Percentiles rank a stretch among this genome's conserved stretches.
phyloP scores from a whole-genome alignment of 108 stramenopile species.

The Epithemia pelagica region DNA sequence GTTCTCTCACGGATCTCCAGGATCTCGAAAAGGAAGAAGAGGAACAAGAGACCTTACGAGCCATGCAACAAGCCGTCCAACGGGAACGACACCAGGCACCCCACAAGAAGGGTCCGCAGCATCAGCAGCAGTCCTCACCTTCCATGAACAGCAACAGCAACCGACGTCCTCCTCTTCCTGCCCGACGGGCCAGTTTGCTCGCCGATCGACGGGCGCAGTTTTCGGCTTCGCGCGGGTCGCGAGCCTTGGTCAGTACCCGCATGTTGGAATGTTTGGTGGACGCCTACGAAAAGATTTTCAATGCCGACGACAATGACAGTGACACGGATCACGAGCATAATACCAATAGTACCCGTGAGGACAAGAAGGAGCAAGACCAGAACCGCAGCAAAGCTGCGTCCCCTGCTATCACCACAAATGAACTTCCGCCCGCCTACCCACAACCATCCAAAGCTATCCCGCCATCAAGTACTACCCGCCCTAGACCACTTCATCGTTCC shows the following conservation, averaged over 20 bases:
- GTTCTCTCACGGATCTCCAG: no score
- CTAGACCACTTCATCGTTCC: no score
- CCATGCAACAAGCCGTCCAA: no score
- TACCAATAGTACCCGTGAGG: neutral
- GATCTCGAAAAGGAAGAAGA: no score
- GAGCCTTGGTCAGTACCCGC: neutral
- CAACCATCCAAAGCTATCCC: neutral
- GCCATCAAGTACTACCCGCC: no score
- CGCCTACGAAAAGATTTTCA: neutral
- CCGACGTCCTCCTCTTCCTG: no score
- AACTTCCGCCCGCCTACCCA: neutral
- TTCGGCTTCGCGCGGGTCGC: neutral
- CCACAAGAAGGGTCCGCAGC: neutral
- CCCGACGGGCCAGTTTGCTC: no score
- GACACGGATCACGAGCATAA: neutral
- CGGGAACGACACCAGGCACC: neutral
- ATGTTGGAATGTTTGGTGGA: neutral
- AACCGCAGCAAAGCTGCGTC: no score
- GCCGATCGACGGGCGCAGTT: neutral
- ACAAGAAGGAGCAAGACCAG: neutral
- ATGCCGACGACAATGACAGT: neutral
- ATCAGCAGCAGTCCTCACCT: neutral
- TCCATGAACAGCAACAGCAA: neutral
- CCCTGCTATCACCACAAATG: no score
- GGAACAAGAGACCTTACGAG: no score